Evolutionary conservation across 768 basidiomycete genomes (phyloP).

Genomic region (Pleurotus citrinopileatus): DNA sequence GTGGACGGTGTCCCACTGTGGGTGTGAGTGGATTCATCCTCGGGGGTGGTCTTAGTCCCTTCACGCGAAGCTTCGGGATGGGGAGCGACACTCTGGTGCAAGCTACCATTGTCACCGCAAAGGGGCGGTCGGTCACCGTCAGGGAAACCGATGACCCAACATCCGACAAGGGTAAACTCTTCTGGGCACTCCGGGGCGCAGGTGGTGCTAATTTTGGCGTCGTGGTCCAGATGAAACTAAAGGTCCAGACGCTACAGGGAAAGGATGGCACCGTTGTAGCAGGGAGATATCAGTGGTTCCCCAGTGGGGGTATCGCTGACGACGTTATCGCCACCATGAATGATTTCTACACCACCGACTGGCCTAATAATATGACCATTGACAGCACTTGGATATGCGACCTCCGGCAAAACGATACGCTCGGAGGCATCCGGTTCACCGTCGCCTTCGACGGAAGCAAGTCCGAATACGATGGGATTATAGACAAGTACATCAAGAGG

Average conservation of each 20-base stretch:
- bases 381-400: constrained; percentile 17
- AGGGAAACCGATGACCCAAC: constrained; percentile 13
- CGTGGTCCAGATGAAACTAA: constrained; percentile 14
- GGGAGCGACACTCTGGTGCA: constrained; percentile 16
- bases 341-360: constrained; percentile 16
- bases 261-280: constrained; percentile 11
- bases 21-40: constrained; percentile 15
- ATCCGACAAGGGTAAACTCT: constrained; percentile 15
- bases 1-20: constrained; percentile 15
- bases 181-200: constrained; percentile 16
- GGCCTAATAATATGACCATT: constrained; percentile 13
- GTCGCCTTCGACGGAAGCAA: constrained; percentile 14
- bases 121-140: constrained; percentile 14
- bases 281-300: constrained; percentile 15
- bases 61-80: constrained; percentile 16
- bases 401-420: constrained; percentile 8
- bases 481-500: constrained; percentile 14
- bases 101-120: constrained; percentile 12
- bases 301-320: constrained; percentile 9
- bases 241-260: constrained; percentile 9
- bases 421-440: constrained; percentile 15
- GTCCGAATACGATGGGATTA: constrained; percentile 11
- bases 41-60: constrained; percentile 16
- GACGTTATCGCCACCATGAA: constrained; percentile 14
- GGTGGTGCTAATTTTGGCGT: constrained; percentile 16